A percentile compares a stretch with the other conserved stretches of the same genome.
phyloP scores from a whole-genome alignment of 768 basidiomycete species.

The Mycena metata region DNA sequence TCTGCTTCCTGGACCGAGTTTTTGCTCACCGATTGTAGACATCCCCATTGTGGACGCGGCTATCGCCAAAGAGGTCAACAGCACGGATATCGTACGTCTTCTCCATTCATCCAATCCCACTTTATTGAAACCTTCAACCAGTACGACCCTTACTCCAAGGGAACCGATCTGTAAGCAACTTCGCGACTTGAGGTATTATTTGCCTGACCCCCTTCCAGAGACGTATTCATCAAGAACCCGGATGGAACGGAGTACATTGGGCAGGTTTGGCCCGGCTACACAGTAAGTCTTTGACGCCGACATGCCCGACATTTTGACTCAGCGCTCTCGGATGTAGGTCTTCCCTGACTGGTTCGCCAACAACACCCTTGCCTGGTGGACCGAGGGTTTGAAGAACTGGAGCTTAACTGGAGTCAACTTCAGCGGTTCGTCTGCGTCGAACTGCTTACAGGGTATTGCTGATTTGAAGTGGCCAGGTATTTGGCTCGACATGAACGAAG shows the following conservation, averaged over 20 bases:
- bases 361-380: constrained; percentile 71
- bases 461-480: constrained; percentile 52
- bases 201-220: constrained; percentile 50
- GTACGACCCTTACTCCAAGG: constrained; percentile 78
- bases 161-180: constrained; percentile 65
- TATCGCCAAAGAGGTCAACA: constrained; percentile 68
- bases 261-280: constrained; percentile 84
- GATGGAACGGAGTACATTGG: constrained; percentile 81
- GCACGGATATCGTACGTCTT: constrained; percentile 69
- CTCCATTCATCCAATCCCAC: constrained; percentile 2
- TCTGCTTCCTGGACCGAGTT: background rate
- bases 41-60: constrained; percentile 81
- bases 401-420: constrained; percentile 65
- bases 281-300: constrained; percentile 52
- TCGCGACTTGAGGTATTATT: constrained; percentile 1
- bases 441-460: background rate
- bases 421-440: constrained; percentile 23
- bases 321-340: constrained; percentile 48
- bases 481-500: constrained; percentile 81
- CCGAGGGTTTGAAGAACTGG: constrained; percentile 71
- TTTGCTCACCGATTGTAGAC: constrained; percentile 51
- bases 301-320: background rate
- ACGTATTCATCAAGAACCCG: constrained; percentile 81
- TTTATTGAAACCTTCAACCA: constrained; percentile 42
- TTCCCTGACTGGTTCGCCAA: constrained; percentile 75